phyloP scores from a whole-genome alignment of 495 filamentous ascomycete species.

The Aspergillus asperescens region DNA sequence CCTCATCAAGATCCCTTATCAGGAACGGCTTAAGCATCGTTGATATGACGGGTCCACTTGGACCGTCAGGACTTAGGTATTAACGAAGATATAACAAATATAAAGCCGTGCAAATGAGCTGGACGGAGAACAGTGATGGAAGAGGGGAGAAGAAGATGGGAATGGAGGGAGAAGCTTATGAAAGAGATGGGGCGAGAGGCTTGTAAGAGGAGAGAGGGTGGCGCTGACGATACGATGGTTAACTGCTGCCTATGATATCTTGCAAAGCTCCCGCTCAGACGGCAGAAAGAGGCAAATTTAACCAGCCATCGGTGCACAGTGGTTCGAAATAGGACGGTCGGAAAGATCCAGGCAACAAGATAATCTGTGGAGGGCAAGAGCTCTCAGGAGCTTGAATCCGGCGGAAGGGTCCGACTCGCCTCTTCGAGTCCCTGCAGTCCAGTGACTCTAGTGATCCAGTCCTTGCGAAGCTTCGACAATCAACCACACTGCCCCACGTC shows the following conservation, averaged over 20 bases:
- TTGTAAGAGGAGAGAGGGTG: conserved; percentile 10
- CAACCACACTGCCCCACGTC: conserved; percentile 1
- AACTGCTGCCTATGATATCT: conserved; percentile 22
- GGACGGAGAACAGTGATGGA: neutral
- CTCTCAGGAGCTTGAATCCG: neutral
- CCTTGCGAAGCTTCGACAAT: conserved; percentile 1
- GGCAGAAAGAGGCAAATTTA: conserved; percentile 6
- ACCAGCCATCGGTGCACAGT: conserved; percentile 4
- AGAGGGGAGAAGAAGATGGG: conserved; percentile 3
- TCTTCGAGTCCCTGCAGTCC: no score
- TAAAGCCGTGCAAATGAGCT: neutral
- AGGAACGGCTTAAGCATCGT: conserved; percentile 43
- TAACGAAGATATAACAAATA: neutral
- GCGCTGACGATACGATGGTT: conserved; percentile 13
- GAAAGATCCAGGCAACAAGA: conserved; percentile 13
- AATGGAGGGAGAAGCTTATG: neutral
- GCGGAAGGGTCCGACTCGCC: neutral
- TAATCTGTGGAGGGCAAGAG: neutral
- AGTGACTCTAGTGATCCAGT: no score
- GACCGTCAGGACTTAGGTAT: neutral
- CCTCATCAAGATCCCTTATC: conserved; percentile 34
- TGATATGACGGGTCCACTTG: conserved; percentile 12
- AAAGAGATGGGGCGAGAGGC: neutral
- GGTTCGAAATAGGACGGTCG: neutral
- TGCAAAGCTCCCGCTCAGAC: conserved; percentile 7